Evolutionary conservation across 1,284 basidiomycete genomes (phyloP).

Genomic region (Sphagnurus paluster): DNA sequence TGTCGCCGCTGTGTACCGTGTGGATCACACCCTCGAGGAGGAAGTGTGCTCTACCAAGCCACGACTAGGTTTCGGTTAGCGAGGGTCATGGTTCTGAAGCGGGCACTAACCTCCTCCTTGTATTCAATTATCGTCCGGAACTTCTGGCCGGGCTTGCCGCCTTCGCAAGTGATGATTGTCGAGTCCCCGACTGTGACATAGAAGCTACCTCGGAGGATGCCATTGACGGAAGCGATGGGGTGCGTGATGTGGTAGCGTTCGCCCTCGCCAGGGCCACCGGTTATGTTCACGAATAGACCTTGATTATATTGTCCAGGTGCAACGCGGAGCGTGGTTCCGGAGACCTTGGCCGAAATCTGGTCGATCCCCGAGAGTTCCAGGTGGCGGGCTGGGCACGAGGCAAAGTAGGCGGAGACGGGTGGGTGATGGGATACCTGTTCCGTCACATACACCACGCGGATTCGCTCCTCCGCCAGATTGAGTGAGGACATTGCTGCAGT

Average conservation of each 20-base stretch:
- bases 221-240: slow-evolving; percentile 88
- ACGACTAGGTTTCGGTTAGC: too few species aligned
- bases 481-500: slow-evolving; percentile 61
- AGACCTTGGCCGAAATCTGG: slow-evolving; percentile 91
- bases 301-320: slow-evolving; percentile 83
- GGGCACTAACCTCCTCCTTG: slow-evolving; percentile 83
- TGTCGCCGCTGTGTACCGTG: slow-evolving; percentile 65
- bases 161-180: slow-evolving; percentile 81
- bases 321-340: slow-evolving; percentile 83
- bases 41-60: slow-evolving; percentile 90
- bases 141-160: slow-evolving; percentile 59
- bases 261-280: slow-evolving; percentile 74
- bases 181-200: slow-evolving; percentile 87
- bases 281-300: slow-evolving; percentile 84
- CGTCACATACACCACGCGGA: slow-evolving; percentile 59
- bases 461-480: slow-evolving; percentile 45
- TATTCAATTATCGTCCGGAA: slow-evolving; percentile 89
- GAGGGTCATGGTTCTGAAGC: neutral
- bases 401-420: slow-evolving; percentile 88
- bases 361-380: slow-evolving; percentile 81
- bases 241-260: slow-evolving; percentile 90
- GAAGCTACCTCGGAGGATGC: slow-evolving; percentile 86
- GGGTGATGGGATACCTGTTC: slow-evolving; percentile 95
- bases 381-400: slow-evolving; percentile 73
- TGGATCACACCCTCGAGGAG: slow-evolving; percentile 90